phyloP scores from a whole-genome alignment of 2,329 filamentous ascomycete species.

The Didymella pomorum region DNA sequence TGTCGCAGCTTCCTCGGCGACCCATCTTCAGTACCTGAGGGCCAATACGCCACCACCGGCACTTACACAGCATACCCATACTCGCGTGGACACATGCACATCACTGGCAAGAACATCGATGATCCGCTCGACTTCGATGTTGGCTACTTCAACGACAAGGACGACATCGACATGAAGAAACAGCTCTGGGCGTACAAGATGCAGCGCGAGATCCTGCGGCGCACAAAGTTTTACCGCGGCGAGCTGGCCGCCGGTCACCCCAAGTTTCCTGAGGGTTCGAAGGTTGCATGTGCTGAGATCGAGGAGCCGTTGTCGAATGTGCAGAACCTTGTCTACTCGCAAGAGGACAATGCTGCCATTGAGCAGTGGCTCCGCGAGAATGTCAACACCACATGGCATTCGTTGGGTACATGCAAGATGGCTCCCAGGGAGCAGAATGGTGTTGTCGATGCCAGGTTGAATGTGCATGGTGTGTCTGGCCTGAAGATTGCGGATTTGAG shows the following conservation, averaged over 20 bases:
- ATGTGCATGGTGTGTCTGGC: constrained; percentile 39
- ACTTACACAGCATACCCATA: constrained; percentile 67
- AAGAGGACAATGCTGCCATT: constrained; percentile 48
- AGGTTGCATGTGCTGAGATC: constrained; percentile 26
- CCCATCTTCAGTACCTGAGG: constrained; percentile 40
- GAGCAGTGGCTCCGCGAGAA: constrained; percentile 53
- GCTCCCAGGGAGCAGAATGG: constrained; percentile 41
- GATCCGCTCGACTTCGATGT: constrained; percentile 64
- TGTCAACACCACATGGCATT: constrained; percentile 46
- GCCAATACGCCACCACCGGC: constrained; percentile 63
- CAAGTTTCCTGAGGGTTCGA: constrained; percentile 32
- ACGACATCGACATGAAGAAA: constrained; percentile 66
- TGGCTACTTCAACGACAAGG: constrained; percentile 63
- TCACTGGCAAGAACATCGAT: constrained; percentile 56
- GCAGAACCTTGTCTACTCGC: constrained; percentile 31
- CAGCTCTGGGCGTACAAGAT: constrained; percentile 71
- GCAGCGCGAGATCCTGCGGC: constrained; percentile 67
- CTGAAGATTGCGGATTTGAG: constrained; percentile 56
- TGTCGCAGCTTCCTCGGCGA: constrained; percentile 41
- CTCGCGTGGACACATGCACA: constrained; percentile 69
- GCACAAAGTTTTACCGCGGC: constrained; percentile 61
- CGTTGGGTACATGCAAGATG: constrained; percentile 46
- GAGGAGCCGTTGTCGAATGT: constrained; percentile 22
- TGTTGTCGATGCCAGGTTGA: constrained; percentile 39
- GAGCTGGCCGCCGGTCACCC: constrained; percentile 52